Percentiles rank a stretch among this genome's conserved stretches.
These are phyloP conservation scores for Dendrobium nobile DNA, from an alignment of 106 monocot genomes.

Conservation along the genomic window DNA sequence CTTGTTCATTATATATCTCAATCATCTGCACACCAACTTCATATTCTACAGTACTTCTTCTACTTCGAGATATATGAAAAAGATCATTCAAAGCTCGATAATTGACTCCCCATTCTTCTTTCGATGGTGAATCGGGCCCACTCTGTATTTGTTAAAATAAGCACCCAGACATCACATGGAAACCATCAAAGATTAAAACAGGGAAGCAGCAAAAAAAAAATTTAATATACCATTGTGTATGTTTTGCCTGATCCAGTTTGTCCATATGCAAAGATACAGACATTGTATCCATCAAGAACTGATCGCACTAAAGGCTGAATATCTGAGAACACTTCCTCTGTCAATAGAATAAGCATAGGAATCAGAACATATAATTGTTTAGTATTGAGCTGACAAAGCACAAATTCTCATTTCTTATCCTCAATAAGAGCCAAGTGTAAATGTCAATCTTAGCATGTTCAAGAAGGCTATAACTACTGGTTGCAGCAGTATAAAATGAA, in stretches of 20 bases:
- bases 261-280: slow-evolving; percentile 86
- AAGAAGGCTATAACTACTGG: not conserved
- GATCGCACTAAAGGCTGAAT: slow-evolving; percentile 60
- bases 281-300: slow-evolving; percentile 70
- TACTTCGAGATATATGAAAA: slow-evolving; percentile 51
- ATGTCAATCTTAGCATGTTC: not conserved
- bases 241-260: slow-evolving; percentile 96
- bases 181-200: not conserved
- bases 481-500: slow-evolving; percentile 15
- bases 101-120: slow-evolving; percentile 68
- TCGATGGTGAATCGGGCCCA: slow-evolving; percentile 47
- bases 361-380: not conserved
- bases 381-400: not conserved
- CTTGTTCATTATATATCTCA: slow-evolving; percentile 87
- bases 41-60: slow-evolving; percentile 32
- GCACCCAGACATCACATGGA: not conserved
- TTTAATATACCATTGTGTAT: slow-evolving; percentile 61
- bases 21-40: slow-evolving; percentile 81
- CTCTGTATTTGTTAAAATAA: slow-evolving; percentile 17
- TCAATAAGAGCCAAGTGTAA: not conserved
- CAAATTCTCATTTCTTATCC: not conserved
- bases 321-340: slow-evolving; percentile 64
- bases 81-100: slow-evolving; percentile 78
- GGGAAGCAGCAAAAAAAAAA: not conserved
- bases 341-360: slow-evolving; percentile 10